Base-by-base conservation (phyloP, 2,329 filamentous ascomycete species). In the Neocatenulostroma microsporum region DNA sequence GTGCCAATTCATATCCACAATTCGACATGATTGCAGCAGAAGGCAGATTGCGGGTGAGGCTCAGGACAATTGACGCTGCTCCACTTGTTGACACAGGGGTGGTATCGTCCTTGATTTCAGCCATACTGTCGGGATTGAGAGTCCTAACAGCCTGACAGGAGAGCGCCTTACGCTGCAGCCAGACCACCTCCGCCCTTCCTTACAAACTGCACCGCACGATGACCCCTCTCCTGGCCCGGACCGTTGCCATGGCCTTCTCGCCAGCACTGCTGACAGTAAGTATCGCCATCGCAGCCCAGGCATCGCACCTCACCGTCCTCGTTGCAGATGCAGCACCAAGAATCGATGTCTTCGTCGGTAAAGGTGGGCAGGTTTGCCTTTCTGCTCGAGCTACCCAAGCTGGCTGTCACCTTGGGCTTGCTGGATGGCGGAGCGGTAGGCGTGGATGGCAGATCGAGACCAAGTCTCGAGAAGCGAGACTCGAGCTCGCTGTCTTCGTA, bases 251-350 rank as follows among this genome's bases (percentile, higher is more conserved):
- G 86, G 58, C 86, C 85, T 53, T 89, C 84, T 41, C 70, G 73
- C 85, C 85, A 94, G 64, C 86, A 93, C 12, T 73, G 66, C 15
- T 70, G 67, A 57, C 86, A 94, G 56, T 89, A 93, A 26, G 85
- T 66, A 46, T 88, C 73, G 2, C 65, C 67, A 35, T 70, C 78
- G 50, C 86, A 94, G 3, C 80, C 84, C 1, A 78, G 55, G 55
- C 86, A 94, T 39, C 71, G 70, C 19, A 91, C 62, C 3, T 76
- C 78, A 0, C 81, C 84, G 53, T 91, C 82, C 40, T 86, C 83
- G 30, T 82, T 76, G 55, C 86, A 94, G 8, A 91, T 86, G 21
- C 80, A 74, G 57, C 86, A 93, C 84, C 84, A 93, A 1, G 72
- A 76, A 26, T 80, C 77, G 43, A 80, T 70, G 49, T 89, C 83